Base-by-base conservation (phyloP, 805 yeast genomes). In the Maudiozyma pseudohumilis region DNA sequence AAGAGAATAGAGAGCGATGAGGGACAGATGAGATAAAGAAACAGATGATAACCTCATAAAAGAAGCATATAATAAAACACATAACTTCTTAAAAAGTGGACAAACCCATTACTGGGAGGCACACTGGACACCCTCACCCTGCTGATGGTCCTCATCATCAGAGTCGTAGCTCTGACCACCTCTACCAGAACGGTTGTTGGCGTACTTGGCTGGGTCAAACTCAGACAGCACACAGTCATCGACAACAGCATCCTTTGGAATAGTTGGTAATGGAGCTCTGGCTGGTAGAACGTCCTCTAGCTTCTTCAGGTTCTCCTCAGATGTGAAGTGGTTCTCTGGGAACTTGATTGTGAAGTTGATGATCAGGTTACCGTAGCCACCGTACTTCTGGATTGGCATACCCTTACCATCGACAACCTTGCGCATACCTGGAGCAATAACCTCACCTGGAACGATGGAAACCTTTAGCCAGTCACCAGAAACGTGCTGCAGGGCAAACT, bases 311-410 rank as follows among this genome's bases (percentile, higher is more conserved):
- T 80, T 72, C 37, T 77, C 86, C 60, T 83, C 95, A 42, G 72
- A 54, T 34, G 94, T 72, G 59, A 84, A 86, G 56, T 79, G 72
- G 38, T 70, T 63, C 37, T 60, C 58, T 47, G 99, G 99, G 85
- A 92, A 92, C 59, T 82, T 86, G 54, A 92, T 74, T 47, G 76
- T 77, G 66, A 92, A 92, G 59, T 83, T 80, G 50, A 92, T 67
- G 53, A 84, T 76, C 67, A 92, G 72, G 66, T 86, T 77, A 64
- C 99, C 99, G 54, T 61, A 70, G 46, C 87, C 85, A 60, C 95
- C 95, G 59, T 74, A 80, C 65, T 92, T 78, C 65, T 72, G 80
- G 48, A 89, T 68, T 49, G 98, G 99, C 98, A 92, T 92, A 77
- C 99, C 99, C 65, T 89, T 88, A 53, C 79, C 85, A 50, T 81